Conservation (phyloP, 2,329 filamentous ascomycete genomes). For the Phyllachora maydis region DNA sequence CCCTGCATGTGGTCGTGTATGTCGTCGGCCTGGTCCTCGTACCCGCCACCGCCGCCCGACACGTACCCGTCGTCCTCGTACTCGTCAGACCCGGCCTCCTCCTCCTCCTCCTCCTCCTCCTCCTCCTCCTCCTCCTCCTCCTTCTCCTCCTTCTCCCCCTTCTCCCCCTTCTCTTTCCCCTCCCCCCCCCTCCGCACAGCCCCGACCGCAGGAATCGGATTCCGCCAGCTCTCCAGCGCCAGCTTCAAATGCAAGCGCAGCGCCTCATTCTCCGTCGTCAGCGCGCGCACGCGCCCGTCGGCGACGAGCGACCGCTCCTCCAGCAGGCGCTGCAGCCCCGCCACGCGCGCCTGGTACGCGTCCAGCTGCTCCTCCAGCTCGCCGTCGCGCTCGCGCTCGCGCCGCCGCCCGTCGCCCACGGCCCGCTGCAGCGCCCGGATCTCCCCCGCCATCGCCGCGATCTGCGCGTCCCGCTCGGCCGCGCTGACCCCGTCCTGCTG, state of each 20-base stretch:
- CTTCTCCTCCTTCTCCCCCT: constrained; percentile 5
- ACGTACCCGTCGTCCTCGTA: constrained; percentile 39
- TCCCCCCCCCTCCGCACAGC: constrained; percentile 14
- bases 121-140: constrained; percentile 11
- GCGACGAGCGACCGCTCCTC: constrained; percentile 80
- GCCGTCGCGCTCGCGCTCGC: constrained; percentile 29
- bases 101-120: constrained; percentile 10
- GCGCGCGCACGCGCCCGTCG: constrained; percentile 79
- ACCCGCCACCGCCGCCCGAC: constrained; percentile 22
- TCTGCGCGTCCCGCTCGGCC: constrained; percentile 85
- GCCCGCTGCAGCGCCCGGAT: constrained; percentile 71
- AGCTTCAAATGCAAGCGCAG: constrained; percentile 73
- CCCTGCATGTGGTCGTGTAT: constrained; percentile 74
- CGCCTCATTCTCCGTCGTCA: constrained; percentile 81
- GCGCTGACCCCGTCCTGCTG: constrained; percentile 77
- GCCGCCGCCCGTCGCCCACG: constrained; percentile 40
- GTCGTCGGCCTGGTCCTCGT: constrained; percentile 34
- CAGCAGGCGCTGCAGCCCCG: constrained; percentile 85
- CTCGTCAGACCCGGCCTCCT: constrained; percentile 17
- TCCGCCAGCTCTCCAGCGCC: constrained; percentile 69
- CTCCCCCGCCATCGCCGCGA: constrained; percentile 84
- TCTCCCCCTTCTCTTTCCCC: constrained; percentile 3
- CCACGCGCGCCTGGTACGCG: constrained; percentile 83
- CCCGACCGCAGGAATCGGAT: constrained; percentile 55
- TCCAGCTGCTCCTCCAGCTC: constrained; percentile 70